phyloP scores from a whole-genome alignment of 2,329 filamentous ascomycete genomes.

The Fusarium ambrosium region DNA sequence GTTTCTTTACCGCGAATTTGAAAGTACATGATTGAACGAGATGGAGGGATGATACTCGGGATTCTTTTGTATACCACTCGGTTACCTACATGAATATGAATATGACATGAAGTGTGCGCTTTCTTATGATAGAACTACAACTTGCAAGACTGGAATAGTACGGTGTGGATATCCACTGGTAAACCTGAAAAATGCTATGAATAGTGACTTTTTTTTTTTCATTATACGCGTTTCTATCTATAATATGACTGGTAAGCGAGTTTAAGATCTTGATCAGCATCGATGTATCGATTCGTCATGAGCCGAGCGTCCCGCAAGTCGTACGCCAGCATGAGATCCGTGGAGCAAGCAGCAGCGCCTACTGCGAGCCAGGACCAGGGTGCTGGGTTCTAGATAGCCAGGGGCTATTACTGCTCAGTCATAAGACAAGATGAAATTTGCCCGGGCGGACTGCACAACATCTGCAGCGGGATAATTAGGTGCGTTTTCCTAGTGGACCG shows the following conservation, averaged over 20 bases:
- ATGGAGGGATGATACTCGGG: slow-evolving; percentile 9
- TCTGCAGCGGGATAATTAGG: slow-evolving; percentile 3
- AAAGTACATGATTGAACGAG: slow-evolving; percentile 19
- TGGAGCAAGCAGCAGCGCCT: slow-evolving; percentile 1
- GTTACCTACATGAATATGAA: slow-evolving; percentile 3
- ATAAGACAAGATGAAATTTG: neutral
- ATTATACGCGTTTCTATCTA: neutral
- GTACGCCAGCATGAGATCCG: slow-evolving; percentile 1
- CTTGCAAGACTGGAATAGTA: neutral
- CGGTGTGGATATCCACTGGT: neutral
- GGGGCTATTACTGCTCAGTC: neutral
- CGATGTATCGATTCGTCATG: neutral
- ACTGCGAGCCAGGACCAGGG: slow-evolving; percentile 6
- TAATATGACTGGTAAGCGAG: neutral
- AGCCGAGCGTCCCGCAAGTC: slow-evolving; percentile 4
- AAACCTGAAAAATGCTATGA: neutral
- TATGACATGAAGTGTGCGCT: slow-evolving; percentile 8
- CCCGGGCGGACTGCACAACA: neutral
- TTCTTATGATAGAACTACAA: neutral
- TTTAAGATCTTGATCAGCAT: neutral
- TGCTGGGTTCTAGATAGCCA: neutral
- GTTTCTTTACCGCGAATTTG: slow-evolving; percentile 29
- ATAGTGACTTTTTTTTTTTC: neutral
- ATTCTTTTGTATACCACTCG: slow-evolving; percentile 15
- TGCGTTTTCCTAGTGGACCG: slow-evolving; percentile 5